phyloP scores from a whole-genome alignment of 176 grass and related monocot genomes.

The Luzula sylvatica region DNA sequence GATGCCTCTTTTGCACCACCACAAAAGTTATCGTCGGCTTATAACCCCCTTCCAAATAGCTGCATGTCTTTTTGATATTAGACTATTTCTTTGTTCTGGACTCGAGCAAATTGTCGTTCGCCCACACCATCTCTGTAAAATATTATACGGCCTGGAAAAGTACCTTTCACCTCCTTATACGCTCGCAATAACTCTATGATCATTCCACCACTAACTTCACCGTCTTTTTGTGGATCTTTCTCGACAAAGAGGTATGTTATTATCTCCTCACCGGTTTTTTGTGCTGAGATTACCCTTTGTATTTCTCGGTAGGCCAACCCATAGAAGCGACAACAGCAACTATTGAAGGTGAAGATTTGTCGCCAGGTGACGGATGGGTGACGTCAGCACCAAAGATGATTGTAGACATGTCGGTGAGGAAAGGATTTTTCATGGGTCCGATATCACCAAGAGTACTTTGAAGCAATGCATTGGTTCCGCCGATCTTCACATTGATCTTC shows the following conservation, averaged over 20 bases:
- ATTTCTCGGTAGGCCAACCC: conserved; percentile 71
- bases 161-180: conserved; percentile 25
- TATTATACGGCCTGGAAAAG: conserved; percentile 55
- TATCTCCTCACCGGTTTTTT: conserved; percentile 53
- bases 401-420: conserved; percentile 44
- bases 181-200: conserved; percentile 59
- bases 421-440: conserved; percentile 27
- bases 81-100: conserved; percentile 64
- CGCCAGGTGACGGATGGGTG: conserved; percentile 60
- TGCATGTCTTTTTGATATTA: conserved; percentile 79
- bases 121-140: conserved; percentile 95
- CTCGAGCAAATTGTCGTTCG: conserved; percentile 63
- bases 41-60: conserved; percentile 40
- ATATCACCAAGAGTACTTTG: conserved; percentile 39
- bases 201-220: conserved; percentile 42
- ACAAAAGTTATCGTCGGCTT: conserved; percentile 56
- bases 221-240: conserved; percentile 36
- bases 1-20: conserved; percentile 88
- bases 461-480: conserved; percentile 54
- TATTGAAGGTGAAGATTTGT: conserved; percentile 54
- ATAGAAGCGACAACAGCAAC: conserved; percentile 77
- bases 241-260: conserved; percentile 55
- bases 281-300: conserved; percentile 67
- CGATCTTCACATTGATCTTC: conserved; percentile 91
- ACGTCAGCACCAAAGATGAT: conserved; percentile 82